phyloP scores from a whole-genome alignment of 1,284 basidiomycete genomes.

The Rhizoctonia solani region DNA sequence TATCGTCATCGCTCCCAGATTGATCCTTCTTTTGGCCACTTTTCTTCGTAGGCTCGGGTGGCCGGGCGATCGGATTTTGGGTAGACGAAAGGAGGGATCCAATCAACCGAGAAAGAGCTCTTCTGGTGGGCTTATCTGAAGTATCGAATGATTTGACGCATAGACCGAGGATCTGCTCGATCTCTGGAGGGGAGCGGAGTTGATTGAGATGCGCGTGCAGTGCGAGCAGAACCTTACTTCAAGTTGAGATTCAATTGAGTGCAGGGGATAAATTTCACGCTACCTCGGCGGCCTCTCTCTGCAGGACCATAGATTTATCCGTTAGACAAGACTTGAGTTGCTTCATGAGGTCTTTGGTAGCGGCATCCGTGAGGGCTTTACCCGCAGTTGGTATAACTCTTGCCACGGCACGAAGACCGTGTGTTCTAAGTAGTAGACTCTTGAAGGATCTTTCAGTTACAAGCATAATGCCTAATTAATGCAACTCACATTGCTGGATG shows the following conservation, averaged over 20 bases:
- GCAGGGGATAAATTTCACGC: constrained; percentile 38
- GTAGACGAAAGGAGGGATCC: constrained; percentile 86
- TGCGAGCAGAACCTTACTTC: constrained; percentile 63
- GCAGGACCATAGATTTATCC: constrained; percentile 86
- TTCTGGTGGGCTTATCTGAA: constrained; percentile 83
- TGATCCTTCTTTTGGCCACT: constrained; percentile 60
- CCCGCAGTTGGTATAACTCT: constrained; percentile 80
- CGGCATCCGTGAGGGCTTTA: constrained; percentile 78
- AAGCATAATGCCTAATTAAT: background rate
- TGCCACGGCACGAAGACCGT: constrained; percentile 76
- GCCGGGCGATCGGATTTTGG: constrained; percentile 65
- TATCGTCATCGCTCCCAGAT: constrained; percentile 48
- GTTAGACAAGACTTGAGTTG: constrained; percentile 73
- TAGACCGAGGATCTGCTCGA: constrained; percentile 72
- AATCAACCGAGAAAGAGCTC: constrained; percentile 75
- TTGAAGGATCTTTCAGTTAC: constrained; percentile 42
- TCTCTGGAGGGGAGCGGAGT: constrained; percentile 60
- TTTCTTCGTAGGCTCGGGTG: constrained; percentile 60
- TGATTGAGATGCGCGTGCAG: constrained; percentile 58
- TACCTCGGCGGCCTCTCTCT: constrained; percentile 82
- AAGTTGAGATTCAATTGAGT: background rate
- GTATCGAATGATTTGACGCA: constrained; percentile 79
- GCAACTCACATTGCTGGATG: constrained; percentile 66
- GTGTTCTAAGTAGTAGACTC: constrained; percentile 80
- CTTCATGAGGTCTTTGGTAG: constrained; percentile 84